Conservation (phyloP, 2,329 filamentous ascomycete genomes). For the Emmonsiellopsis sp. region DNA sequence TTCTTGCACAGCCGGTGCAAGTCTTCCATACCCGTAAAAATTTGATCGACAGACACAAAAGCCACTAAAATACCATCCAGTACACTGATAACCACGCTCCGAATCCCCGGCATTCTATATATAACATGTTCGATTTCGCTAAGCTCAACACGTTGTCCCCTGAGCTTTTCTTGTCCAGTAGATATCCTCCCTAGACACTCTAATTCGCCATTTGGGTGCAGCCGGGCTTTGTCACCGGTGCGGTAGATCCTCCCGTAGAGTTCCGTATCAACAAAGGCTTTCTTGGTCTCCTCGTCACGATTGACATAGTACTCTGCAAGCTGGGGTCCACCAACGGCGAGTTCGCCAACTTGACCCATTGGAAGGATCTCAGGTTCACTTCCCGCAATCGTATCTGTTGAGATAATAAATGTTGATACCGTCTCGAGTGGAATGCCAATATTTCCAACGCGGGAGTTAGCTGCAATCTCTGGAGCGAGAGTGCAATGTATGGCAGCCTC, state of each 20-base stretch:
- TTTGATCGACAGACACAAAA: slow-evolving; percentile 54
- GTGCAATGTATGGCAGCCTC: slow-evolving; percentile 90
- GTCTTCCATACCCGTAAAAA: slow-evolving; percentile 26
- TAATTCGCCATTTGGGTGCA: slow-evolving; percentile 59
- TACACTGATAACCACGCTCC: slow-evolving; percentile 58
- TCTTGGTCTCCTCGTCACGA: slow-evolving; percentile 61
- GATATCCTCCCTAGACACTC: slow-evolving; percentile 75
- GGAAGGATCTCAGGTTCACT: slow-evolving; percentile 46
- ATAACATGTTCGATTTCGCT: slow-evolving; percentile 74
- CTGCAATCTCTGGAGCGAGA: slow-evolving; percentile 54
- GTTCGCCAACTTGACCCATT: slow-evolving; percentile 62
- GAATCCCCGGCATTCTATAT: slow-evolving; percentile 51
- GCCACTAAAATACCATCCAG: slow-evolving; percentile 60
- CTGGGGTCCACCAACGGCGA: slow-evolving; percentile 72
- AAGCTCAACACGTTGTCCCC: slow-evolving; percentile 76
- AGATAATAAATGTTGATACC: slow-evolving; percentile 65
- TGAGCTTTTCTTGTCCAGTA: slow-evolving; percentile 74
- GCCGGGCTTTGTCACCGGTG: slow-evolving; percentile 72
- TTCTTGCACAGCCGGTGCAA: slow-evolving; percentile 53
- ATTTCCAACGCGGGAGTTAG: slow-evolving; percentile 49
- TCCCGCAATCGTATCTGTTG: slow-evolving; percentile 30
- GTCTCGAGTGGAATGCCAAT: slow-evolving; percentile 75
- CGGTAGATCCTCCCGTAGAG: slow-evolving; percentile 64
- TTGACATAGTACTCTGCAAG: slow-evolving; percentile 76
- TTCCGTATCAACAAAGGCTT: slow-evolving; percentile 58